phyloP scores from a whole-genome alignment of 805 yeast genomes.

The Wickerhamomyces bovis region DNA sequence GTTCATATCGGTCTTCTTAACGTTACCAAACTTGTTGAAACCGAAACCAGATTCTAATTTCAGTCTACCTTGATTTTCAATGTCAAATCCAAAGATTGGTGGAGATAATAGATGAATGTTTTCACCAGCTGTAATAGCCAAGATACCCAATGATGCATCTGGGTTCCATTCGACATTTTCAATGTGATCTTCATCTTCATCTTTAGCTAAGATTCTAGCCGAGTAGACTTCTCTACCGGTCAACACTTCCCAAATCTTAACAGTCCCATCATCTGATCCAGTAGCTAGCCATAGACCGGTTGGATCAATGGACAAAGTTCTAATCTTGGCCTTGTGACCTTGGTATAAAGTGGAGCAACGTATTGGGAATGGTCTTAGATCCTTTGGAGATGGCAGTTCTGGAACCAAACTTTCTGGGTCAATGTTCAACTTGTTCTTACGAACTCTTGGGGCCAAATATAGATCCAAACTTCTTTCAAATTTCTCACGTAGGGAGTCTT shows the following conservation, averaged over 20 bases:
- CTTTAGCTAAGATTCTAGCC: slow-evolving; percentile 35
- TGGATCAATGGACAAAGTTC: slow-evolving; percentile 81
- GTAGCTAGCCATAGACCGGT: slow-evolving; percentile 94
- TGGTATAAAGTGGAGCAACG: slow-evolving; percentile 74
- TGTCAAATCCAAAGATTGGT: slow-evolving; percentile 83
- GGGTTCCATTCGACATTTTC: slow-evolving; percentile 92
- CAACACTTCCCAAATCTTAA: slow-evolving; percentile 92
- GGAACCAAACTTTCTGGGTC: slow-evolving; percentile 96
- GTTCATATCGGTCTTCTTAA: slow-evolving; percentile 35
- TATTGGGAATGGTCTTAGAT: slow-evolving; percentile 94
- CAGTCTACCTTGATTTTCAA: slow-evolving; percentile 74
- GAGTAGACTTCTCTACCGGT: slow-evolving; percentile 91
- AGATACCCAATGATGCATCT: slow-evolving; percentile 59
- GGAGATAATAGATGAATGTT: slow-evolving; percentile 75
- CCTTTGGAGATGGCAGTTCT: slow-evolving; percentile 94
- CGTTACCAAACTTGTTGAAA: slow-evolving; percentile 57
- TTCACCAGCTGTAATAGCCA: slow-evolving; percentile 83
- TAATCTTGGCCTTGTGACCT: slow-evolving; percentile 81
- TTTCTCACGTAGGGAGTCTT: slow-evolving; percentile 77
- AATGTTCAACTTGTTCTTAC: slow-evolving; percentile 82
- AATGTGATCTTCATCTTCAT: slow-evolving; percentile 68
- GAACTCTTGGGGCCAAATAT: slow-evolving; percentile 93
- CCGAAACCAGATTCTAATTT: slow-evolving; percentile 91
- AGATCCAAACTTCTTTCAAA: slow-evolving; percentile 93
- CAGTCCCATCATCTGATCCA: slow-evolving; percentile 94